phyloP scores from a whole-genome alignment of 768 basidiomycete species.

The Lentinula aciculospora region DNA sequence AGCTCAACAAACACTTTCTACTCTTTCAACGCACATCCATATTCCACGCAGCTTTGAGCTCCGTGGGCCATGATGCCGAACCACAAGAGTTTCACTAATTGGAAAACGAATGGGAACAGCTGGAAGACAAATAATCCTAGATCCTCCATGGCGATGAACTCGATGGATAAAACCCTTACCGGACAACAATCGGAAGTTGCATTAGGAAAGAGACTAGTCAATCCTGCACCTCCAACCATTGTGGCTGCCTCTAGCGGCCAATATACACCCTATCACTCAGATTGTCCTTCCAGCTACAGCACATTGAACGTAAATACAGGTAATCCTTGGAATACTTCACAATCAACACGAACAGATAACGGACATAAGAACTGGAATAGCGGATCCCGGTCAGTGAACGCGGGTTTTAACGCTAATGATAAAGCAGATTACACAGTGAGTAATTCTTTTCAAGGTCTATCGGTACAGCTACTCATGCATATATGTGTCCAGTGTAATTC shows the following conservation, averaged over 20 bases:
- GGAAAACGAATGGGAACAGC: neutral
- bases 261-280: no score
- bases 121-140: neutral
- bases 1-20: no score
- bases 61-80: neutral
- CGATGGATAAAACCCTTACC: neutral
- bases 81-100: neutral
- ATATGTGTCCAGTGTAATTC: neutral
- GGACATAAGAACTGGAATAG: neutral
- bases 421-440: neutral
- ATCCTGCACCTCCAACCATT: no score
- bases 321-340: neutral
- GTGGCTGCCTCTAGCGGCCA: no score
- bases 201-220: no score
- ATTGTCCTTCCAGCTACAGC: no score
- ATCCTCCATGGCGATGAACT: neutral
- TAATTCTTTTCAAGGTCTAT: neutral
- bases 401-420: no score
- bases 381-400: neutral
- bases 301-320: neutral
- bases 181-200: neutral
- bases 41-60: no score
- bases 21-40: no score
- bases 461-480: neutral
- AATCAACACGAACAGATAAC: neutral